Base-by-base conservation (phyloP, 1,284 basidiomycete species). In the Rhodotorula mucilaginosa region DNA sequence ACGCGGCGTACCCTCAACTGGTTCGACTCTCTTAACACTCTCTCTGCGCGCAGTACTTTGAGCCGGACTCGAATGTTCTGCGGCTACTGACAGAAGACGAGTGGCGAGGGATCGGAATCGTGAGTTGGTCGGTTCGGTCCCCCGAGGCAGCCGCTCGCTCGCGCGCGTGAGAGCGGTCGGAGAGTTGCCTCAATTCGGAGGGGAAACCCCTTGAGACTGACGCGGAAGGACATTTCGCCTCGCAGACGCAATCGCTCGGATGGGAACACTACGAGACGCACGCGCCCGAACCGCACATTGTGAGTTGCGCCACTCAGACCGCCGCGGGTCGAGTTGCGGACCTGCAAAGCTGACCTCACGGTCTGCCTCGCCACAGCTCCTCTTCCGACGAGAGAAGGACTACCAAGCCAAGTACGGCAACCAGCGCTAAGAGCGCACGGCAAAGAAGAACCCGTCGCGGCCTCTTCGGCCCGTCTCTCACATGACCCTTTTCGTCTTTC, bases 311-410 rank as follows among this genome's bases (percentile, higher is more conserved):
- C 21, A 15, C 21, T 23, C 52, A 26, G 26, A 26, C 19, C 29
- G 5, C 39, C 58, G 7, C 1, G 21, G 19, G 21, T 26, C 23
- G 44, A 31, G 23, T 16, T n/a, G 26, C 44, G 5, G 7, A 8
- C 26, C 8, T 29, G 7, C 21, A 26, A 8, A 39, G 12, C 29
- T 39, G 47, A 15, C 34, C 34, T 56, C 19, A 39, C 61, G 39
- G 39, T 29, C 19, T n/a, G 48, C 2, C 21, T 3, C 29, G 3
- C 19, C 56, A 13, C 69, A 75, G 74, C 68, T 76, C 18, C 62
- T 76, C 52, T 76, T 76, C 68, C 67, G 74, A 48, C 62, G 74
- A 31, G 74, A 76, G 34, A 69, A 68, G 46, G 72, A 74, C 59
- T 76, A 76, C 62, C 70, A 74, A 49, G 19, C 63, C 2, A 75